These are phyloP conservation scores for Lactarius pseudohatsudake DNA, from an alignment of 768 basidiomycete species.

Conservation along the genomic window DNA sequence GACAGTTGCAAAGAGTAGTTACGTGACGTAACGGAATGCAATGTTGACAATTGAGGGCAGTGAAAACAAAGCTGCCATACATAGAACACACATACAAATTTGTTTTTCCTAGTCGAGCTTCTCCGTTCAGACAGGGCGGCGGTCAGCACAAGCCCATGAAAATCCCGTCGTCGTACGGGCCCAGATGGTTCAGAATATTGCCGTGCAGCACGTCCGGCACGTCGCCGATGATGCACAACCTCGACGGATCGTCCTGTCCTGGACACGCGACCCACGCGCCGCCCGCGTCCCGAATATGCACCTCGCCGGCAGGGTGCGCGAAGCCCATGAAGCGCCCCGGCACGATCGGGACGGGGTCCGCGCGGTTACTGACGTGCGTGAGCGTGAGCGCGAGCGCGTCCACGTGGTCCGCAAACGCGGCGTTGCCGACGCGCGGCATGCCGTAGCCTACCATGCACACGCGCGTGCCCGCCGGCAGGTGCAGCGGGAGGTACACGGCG, in stretches of 20 bases:
- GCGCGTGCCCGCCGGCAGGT: constrained; percentile 35
- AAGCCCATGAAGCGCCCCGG: constrained; percentile 23
- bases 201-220: constrained; percentile 5
- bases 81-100: too few relatives aligned
- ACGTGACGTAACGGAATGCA: not conserved
- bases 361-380: constrained; percentile 28
- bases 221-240: constrained; percentile 19
- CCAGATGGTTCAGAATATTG: constrained; percentile 13
- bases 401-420: constrained; percentile 43
- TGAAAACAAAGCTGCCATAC: not conserved
- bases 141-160: constrained; percentile 18
- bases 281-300: constrained; percentile 22
- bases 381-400: constrained; percentile 7
- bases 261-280: constrained; percentile 15
- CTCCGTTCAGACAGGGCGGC: too few relatives aligned
- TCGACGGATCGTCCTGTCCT: constrained; percentile 22
- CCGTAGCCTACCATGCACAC: constrained; percentile 50
- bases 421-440: constrained; percentile 53
- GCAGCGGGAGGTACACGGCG: constrained; percentile 34
- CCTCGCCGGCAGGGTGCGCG: constrained; percentile 29
- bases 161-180: constrained; percentile 24
- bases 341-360: constrained; percentile 30
- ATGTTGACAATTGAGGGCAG: not conserved
- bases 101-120: too few relatives aligned
- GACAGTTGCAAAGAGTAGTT: not conserved